A percentile compares a stretch with the other conserved stretches of the same genome.
Conservation (phyloP, 139 green algal genomes). For the Chlamydomonas incerta region DNA sequence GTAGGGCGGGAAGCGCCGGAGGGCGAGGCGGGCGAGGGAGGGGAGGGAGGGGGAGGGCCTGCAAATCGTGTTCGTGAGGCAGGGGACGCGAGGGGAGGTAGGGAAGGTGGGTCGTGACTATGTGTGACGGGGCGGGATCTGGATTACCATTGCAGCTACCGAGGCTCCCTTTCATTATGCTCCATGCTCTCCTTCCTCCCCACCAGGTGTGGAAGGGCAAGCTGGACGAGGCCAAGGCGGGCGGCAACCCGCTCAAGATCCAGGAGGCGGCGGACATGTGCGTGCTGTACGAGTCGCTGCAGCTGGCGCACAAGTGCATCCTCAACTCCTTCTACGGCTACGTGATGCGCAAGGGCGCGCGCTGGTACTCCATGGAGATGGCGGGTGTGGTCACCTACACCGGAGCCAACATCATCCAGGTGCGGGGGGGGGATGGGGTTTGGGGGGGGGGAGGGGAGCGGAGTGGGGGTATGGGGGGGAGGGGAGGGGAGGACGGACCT, state of each 20-base stretch:
- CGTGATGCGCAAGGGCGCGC: conserved; percentile 93
- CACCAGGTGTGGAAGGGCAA: conserved; percentile 88
- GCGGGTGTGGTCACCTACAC: conserved; percentile 97
- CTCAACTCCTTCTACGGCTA: conserved; percentile 92
- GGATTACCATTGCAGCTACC: too few species aligned
- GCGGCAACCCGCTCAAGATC: conserved; percentile 72
- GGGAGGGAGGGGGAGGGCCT: not conserved
- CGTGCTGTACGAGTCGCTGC: conserved; percentile 93
- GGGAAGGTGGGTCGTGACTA: not conserved
- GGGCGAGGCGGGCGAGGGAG: not conserved
- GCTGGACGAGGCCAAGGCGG: conserved; percentile 83
- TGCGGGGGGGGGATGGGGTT: conserved; percentile 6
- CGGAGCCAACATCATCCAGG: conserved; percentile 96
- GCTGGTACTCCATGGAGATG: conserved; percentile 99
- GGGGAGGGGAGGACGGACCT: not conserved
- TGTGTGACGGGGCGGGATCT: too few species aligned
- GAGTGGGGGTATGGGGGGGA: too few species aligned
- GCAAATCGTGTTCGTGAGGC: not conserved
- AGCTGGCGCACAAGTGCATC: conserved; percentile 99
- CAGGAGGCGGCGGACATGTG: conserved; percentile 78
- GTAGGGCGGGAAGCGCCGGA: not conserved
- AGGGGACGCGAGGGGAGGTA: too few species aligned
- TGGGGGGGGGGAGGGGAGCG: too few species aligned
- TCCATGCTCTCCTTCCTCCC: too few species aligned
- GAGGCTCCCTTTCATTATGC: too few species aligned